Conservation (phyloP, 805 yeast genomes). For the Sporopachydermia lactativora region DNA sequence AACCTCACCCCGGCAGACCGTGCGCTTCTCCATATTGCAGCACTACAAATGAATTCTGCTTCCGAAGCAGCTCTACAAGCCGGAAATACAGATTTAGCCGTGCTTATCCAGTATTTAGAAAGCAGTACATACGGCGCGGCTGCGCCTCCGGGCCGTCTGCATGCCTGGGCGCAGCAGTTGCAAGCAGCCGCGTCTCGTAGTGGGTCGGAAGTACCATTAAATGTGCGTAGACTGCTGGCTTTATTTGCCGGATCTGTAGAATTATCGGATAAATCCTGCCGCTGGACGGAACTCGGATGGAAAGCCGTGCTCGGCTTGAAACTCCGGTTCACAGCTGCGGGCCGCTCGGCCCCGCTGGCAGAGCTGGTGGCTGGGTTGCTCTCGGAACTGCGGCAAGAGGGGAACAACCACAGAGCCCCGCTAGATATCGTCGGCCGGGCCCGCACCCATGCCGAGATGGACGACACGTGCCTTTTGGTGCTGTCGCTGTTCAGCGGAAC, state of each 20-base stretch:
- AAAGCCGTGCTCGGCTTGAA: not conserved
- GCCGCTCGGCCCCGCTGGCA: not conserved
- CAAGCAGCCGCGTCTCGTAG: not conserved
- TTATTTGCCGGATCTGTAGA: not conserved
- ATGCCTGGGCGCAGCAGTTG: not conserved
- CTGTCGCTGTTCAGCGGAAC: not conserved
- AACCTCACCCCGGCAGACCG: not conserved
- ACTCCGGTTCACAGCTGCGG: not conserved
- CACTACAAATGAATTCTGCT: not conserved
- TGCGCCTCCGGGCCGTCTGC: not conserved
- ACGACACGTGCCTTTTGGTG: not conserved
- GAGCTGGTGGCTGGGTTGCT: not conserved
- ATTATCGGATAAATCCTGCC: not conserved
- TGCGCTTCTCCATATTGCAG: not conserved
- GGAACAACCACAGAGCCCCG: too few relatives aligned
- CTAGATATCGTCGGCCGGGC: not conserved
- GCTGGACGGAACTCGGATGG: not conserved
- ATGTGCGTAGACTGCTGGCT: not conserved
- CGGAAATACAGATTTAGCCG: not conserved
- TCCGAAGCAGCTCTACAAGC: not conserved
- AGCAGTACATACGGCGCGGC: not conserved
- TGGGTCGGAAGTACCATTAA: not conserved
- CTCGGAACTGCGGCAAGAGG: not conserved
- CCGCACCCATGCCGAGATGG: not conserved
- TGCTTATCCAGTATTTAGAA: not conserved